phyloP scores from a whole-genome alignment of 352 stramenopile genomes.

The Globisporangium cystogenes region DNA sequence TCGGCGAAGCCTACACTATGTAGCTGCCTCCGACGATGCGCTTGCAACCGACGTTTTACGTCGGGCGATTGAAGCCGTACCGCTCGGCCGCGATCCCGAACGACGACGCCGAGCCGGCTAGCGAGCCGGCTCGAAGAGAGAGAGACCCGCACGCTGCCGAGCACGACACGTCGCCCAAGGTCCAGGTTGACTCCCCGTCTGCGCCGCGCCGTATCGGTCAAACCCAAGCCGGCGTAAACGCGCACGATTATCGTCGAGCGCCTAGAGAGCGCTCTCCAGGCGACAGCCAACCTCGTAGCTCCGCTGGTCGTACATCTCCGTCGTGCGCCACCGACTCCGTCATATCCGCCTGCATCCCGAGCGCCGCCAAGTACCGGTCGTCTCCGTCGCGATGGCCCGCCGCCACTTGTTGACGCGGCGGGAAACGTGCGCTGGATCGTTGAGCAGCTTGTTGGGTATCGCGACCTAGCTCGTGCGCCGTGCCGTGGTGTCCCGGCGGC shows the following conservation, averaged over 20 bases:
- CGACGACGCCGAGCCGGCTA: too few species aligned
- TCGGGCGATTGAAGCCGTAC: neutral
- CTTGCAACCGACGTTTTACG: neutral
- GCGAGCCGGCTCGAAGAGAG: too few species aligned
- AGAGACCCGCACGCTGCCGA: neutral
- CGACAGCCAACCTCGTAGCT: too few species aligned
- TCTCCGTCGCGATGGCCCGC: neutral
- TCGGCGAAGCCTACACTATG: neutral
- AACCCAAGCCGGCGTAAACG: neutral
- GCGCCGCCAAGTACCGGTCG: neutral
- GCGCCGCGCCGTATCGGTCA: neutral
- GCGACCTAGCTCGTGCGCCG: neutral
- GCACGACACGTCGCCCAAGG: neutral
- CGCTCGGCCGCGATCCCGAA: neutral
- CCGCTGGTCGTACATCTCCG: too few species aligned
- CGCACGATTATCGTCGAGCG: too few species aligned
- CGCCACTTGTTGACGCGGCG: constrained; percentile 8
- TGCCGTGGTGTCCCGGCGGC: neutral
- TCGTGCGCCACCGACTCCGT: too few species aligned
- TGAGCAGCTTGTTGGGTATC: constrained; percentile 10
- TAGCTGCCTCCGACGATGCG: neutral
- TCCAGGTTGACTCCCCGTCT: neutral
- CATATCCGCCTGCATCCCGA: neutral
- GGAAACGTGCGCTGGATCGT: constrained; percentile 7
- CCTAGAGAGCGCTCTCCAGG: too few species aligned